phyloP scores from a whole-genome alignment of 768 basidiomycete genomes.

The Rhizopogon sp. region DNA sequence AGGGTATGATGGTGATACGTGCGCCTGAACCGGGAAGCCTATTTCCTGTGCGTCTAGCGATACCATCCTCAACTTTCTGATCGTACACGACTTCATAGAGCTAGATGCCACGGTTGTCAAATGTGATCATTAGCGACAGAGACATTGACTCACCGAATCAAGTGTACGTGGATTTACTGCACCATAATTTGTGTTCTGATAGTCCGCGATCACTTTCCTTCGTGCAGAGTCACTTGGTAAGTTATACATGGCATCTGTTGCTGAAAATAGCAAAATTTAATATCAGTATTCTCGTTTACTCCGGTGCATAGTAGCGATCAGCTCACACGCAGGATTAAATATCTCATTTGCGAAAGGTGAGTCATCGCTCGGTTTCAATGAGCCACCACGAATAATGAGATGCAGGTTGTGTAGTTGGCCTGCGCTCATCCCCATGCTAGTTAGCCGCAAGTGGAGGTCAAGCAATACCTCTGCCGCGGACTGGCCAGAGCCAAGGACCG shows the following conservation, averaged over 20 bases:
- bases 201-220: conserved; percentile 35
- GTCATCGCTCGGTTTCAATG: background rate
- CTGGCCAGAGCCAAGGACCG: conserved; percentile 25
- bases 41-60: conserved; percentile 29
- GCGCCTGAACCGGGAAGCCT: conserved; percentile 13
- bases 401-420: background rate
- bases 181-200: conserved; percentile 48
- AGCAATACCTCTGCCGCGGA: background rate
- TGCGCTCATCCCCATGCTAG: background rate
- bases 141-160: conserved; percentile 26
- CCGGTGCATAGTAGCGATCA: too few species aligned
- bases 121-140: background rate
- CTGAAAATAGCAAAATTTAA: conserved; percentile 16
- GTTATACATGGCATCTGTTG: conserved; percentile 36
- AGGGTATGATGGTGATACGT: conserved; percentile 33
- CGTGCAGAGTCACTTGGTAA: conserved; percentile 28
- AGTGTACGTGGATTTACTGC: conserved; percentile 46
- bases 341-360: background rate
- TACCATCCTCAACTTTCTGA: conserved; percentile 41
- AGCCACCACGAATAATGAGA: background rate
- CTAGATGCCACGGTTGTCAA: conserved; percentile 19
- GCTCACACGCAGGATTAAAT: background rate
- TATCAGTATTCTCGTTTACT: background rate
- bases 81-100: conserved; percentile 47
- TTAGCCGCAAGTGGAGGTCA: conserved; percentile 25